phyloP scores from a whole-genome alignment of 352 stramenopile species.

The Pythium sukuiense region DNA sequence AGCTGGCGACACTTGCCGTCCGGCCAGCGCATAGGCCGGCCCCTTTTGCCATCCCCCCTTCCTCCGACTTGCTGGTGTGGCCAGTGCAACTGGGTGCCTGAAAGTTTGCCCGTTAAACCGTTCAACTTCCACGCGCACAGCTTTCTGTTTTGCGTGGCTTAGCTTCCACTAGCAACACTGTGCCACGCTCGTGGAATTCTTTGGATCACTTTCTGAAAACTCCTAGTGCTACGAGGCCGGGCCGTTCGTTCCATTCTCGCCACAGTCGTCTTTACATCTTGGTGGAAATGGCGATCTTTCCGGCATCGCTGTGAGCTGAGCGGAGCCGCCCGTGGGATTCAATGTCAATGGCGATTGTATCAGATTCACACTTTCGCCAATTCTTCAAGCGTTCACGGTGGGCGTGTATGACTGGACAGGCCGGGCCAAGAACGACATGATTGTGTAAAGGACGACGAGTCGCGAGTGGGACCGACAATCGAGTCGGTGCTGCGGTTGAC shows the following conservation, averaged over 20 bases:
- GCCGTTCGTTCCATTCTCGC: not conserved
- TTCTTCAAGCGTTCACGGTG: not conserved
- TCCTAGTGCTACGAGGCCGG: not conserved
- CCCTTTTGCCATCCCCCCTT: not conserved
- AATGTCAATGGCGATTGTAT: not conserved
- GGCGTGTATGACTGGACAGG: not conserved
- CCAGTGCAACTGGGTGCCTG: not conserved
- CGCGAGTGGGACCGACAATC: not conserved
- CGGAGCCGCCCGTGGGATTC: not conserved
- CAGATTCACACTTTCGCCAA: not conserved
- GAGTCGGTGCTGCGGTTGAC: not conserved
- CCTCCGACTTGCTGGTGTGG: slow-evolving; percentile 2
- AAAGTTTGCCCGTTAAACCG: not conserved
- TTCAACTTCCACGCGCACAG: not conserved
- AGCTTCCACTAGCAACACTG: not conserved
- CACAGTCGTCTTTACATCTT: slow-evolving; percentile 8
- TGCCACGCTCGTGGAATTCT: not conserved
- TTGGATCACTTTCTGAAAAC: not conserved
- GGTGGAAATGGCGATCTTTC: slow-evolving; percentile 4
- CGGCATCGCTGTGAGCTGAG: slow-evolving; percentile 4
- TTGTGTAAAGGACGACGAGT: slow-evolving; percentile 7
- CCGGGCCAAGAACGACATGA: not conserved
- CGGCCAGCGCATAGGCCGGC: not conserved
- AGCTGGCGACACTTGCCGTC: not conserved
- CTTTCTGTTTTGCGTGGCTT: not conserved